Conservation (phyloP, 768 basidiomycete species). For the Boletus sensibilis region DNA sequence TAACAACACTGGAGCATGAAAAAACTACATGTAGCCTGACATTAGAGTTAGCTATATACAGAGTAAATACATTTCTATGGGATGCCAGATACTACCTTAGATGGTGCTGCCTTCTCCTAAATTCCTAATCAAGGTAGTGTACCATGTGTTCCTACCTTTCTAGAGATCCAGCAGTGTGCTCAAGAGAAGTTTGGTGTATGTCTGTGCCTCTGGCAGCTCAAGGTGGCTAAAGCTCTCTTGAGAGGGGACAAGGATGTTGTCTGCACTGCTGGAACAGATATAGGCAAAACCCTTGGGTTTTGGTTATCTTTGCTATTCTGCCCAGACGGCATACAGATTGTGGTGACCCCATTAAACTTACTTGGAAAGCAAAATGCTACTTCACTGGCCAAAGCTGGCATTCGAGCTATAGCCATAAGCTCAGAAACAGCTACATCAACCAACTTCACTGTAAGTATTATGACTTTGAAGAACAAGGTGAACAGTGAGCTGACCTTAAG, state of each 20-base stretch:
- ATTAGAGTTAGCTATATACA: too few species aligned
- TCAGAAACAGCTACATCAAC: background rate
- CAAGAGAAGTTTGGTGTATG: background rate
- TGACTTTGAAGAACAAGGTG: too few species aligned
- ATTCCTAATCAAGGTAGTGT: too few species aligned
- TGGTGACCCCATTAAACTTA: constrained; percentile 27
- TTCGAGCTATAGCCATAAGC: constrained; percentile 15
- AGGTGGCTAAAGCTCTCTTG: constrained; percentile 18
- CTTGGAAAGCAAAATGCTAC: constrained; percentile 23
- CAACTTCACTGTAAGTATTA: too few species aligned
- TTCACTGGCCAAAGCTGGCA: constrained; percentile 4
- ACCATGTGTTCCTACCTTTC: too few species aligned
- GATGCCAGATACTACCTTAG: too few species aligned
- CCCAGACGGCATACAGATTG: constrained; percentile 19
- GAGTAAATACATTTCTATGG: too few species aligned
- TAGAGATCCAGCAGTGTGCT: too few species aligned
- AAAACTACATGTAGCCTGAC: too few species aligned
- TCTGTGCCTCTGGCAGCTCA: constrained; percentile 25
- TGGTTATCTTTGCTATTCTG: constrained; percentile 32
- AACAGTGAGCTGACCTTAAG: too few species aligned
- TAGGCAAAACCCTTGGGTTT: constrained; percentile 24
- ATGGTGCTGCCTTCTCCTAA: too few species aligned
- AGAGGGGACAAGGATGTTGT: constrained; percentile 19
- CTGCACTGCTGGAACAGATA: background rate
- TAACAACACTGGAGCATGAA: too few species aligned